Evolutionary conservation across 2,329 filamentous ascomycete genomes (phyloP).

Genomic region (Verticillium tricorpus): DNA sequence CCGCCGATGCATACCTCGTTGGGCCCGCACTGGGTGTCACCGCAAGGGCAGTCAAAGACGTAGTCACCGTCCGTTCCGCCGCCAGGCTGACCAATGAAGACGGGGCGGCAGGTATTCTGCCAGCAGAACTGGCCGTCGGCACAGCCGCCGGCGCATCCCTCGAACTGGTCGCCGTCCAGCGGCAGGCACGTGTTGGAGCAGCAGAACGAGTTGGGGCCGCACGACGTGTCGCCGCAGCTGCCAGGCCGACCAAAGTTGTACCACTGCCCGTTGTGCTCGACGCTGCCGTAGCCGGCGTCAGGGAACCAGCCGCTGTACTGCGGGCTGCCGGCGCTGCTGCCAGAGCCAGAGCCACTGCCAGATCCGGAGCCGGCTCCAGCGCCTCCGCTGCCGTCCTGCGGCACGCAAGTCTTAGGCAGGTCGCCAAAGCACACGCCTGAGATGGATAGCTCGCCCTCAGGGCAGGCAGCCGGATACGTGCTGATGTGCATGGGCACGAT

Average conservation of each 20-base stretch:
- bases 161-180: neutral
- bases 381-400: neutral
- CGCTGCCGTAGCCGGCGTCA: neutral
- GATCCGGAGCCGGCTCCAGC: neutral
- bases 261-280: neutral
- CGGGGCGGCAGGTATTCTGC: neutral
- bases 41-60: neutral
- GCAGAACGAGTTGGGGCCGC: slow-evolving; percentile 1
- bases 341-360: neutral
- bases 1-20: neutral
- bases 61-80: neutral
- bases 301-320: neutral
- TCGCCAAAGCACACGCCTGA: neutral
- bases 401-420: neutral
- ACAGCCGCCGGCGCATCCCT: neutral
- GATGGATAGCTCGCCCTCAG: neutral
- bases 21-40: neutral
- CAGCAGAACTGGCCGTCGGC: neutral
- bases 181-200: neutral
- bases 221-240: neutral
- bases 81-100: neutral
- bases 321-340: neutral
- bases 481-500: slow-evolving; percentile 1
- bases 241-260: neutral
- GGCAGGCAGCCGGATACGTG: neutral